Evolutionary conservation across 768 basidiomycete genomes (phyloP).

Genomic region (Gyrodon lividus): DNA sequence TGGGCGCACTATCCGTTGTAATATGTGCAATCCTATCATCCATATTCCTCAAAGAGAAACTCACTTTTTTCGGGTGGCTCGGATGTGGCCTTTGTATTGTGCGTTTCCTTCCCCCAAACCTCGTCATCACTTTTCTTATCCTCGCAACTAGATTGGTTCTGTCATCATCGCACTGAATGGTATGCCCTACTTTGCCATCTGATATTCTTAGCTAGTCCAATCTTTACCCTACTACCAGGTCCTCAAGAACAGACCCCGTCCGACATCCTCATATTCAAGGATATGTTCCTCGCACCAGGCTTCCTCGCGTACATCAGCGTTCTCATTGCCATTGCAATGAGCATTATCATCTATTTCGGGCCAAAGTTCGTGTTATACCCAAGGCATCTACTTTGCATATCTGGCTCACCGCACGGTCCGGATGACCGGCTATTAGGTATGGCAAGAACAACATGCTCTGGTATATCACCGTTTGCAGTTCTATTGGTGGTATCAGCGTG

Average conservation of each 20-base stretch:
- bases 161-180: slow-evolving; percentile 91
- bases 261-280: slow-evolving; percentile 68
- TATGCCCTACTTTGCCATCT: slow-evolving; percentile 17
- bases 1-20: slow-evolving; percentile 96
- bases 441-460: slow-evolving; percentile 93
- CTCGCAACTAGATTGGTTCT: slow-evolving; percentile 62
- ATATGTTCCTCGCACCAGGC: slow-evolving; percentile 77
- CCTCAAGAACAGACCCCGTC: slow-evolving; percentile 71
- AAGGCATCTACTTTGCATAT: slow-evolving; percentile 1
- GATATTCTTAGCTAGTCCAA: not conserved
- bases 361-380: slow-evolving; percentile 53
- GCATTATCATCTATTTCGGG: slow-evolving; percentile 80
- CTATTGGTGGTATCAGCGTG: slow-evolving; percentile 95
- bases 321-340: slow-evolving; percentile 61
- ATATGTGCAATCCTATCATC: slow-evolving; percentile 92
- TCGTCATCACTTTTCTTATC: not conserved
- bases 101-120: slow-evolving; percentile 30
- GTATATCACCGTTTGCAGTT: slow-evolving; percentile 92
- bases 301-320: slow-evolving; percentile 73
- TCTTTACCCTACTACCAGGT: slow-evolving; percentile 36
- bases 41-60: slow-evolving; percentile 87
- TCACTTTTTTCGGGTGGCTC: slow-evolving; percentile 97
- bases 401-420: not conserved
- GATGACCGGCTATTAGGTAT: slow-evolving; percentile 43
- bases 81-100: slow-evolving; percentile 91